These are phyloP conservation scores for Bruguiera hainesii DNA, from an alignment of 441 rosid genomes.

Conservation along the genomic window DNA sequence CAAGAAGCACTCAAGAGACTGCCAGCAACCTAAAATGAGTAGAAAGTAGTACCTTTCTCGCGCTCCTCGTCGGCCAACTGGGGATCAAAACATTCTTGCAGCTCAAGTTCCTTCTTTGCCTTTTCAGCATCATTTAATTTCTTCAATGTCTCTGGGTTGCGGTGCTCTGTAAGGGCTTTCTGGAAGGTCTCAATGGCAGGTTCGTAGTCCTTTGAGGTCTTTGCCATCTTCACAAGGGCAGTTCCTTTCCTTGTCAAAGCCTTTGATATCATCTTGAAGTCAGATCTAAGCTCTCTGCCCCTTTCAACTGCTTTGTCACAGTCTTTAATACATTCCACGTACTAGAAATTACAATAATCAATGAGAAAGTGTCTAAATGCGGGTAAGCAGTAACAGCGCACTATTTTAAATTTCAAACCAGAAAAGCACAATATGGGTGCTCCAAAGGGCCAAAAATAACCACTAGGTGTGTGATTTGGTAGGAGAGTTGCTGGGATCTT, in stretches of 20 bases:
- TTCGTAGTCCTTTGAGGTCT: constrained; percentile 68
- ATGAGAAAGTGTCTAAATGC: background rate
- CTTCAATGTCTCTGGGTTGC: constrained; percentile 91
- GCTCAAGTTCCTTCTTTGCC: constrained; percentile 88
- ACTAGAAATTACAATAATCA: constrained; percentile 37
- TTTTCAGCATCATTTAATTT: constrained; percentile 89
- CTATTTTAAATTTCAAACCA: no score
- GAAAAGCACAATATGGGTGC: no score
- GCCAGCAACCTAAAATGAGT: background rate
- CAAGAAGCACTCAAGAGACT: background rate
- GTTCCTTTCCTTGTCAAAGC: constrained; percentile 96
- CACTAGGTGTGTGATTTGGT: no score
- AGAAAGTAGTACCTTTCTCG: constrained; percentile 61
- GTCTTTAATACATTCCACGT: constrained; percentile 74
- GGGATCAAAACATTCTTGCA: constrained; percentile 82
- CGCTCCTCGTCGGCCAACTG: constrained; percentile 85
- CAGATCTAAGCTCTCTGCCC: constrained; percentile 95
- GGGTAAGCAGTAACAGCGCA: no score
- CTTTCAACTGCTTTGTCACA: constrained; percentile 96
- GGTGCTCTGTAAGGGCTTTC: constrained; percentile 98
- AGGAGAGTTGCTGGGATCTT: no score
- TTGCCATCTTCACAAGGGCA: constrained; percentile 73
- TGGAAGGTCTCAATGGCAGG: constrained; percentile 87
- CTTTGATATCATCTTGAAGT: constrained; percentile 85
- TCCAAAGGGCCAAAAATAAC: no score